These are phyloP conservation scores for Mucor ambiguus DNA, from an alignment of 371 early-diverging fungal genomes.

Conservation along the genomic window DNA sequence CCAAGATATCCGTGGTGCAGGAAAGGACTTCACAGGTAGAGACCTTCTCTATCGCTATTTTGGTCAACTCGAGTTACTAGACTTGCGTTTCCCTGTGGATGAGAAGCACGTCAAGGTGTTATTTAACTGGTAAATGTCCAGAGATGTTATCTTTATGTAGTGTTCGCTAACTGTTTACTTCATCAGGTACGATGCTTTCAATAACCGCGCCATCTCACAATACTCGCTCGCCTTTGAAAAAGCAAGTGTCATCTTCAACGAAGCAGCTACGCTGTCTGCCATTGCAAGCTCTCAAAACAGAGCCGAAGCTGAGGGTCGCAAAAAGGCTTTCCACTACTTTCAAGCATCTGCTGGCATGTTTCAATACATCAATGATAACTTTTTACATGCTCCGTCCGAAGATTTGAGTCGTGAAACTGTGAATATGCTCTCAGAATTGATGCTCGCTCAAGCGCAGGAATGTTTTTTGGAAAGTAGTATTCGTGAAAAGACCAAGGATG, in stretches of 20 bases:
- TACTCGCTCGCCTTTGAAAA: constrained; percentile 95
- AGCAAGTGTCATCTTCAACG: constrained; percentile 93
- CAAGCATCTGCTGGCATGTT: constrained; percentile 94
- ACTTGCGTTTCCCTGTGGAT: constrained; percentile 90
- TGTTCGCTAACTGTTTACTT: neutral
- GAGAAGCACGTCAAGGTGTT: constrained; percentile 85
- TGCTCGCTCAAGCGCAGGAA: constrained; percentile 97
- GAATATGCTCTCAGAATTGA: constrained; percentile 78
- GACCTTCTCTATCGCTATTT: constrained; percentile 95
- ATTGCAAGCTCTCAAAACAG: constrained; percentile 76
- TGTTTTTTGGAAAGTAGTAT: constrained; percentile 86
- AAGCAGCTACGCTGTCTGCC: constrained; percentile 79
- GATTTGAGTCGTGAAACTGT: constrained; percentile 91
- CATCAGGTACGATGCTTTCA: constrained; percentile 86
- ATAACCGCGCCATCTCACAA: constrained; percentile 60
- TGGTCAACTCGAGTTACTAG: constrained; percentile 94
- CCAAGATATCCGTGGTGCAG: constrained; percentile 95
- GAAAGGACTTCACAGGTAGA: constrained; percentile 86
- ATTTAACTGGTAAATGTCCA: constrained; percentile 81
- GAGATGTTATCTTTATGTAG: neutral
- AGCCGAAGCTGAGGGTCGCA: constrained; percentile 75
- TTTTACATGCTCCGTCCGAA: constrained; percentile 92
- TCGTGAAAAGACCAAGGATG: constrained; percentile 83
- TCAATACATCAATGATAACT: constrained; percentile 94
- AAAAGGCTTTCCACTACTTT: constrained; percentile 84